These are phyloP conservation scores for Phlyctochytrium arcticum DNA, from an alignment of 192 early-diverging fungal species.

Conservation along the genomic window DNA sequence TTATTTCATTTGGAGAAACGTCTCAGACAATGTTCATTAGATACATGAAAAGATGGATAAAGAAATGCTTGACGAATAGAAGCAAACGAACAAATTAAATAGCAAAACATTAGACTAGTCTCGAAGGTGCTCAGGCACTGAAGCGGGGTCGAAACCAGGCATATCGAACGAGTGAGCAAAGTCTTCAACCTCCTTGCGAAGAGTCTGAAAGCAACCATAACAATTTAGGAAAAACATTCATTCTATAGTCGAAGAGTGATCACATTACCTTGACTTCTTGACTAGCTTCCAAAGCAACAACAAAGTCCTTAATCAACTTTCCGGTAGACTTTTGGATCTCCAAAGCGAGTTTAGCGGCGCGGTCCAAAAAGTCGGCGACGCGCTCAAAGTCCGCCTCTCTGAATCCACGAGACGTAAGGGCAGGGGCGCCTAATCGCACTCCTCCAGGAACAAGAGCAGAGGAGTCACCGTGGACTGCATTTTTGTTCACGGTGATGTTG, in stretches of 20 bases:
- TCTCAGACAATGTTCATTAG: no score
- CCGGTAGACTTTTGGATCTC: slow-evolving; percentile 82
- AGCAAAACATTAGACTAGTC: slow-evolving; percentile 11
- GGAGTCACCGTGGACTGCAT: slow-evolving; percentile 95
- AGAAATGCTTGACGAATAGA: no score
- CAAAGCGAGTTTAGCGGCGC: slow-evolving; percentile 83
- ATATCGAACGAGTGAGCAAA: slow-evolving; percentile 96
- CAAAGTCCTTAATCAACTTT: slow-evolving; percentile 98
- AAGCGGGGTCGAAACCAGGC: slow-evolving; percentile 80
- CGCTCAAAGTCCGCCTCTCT: slow-evolving; percentile 96
- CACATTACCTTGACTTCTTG: slow-evolving; percentile 65
- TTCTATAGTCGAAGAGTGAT: no score
- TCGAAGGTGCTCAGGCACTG: slow-evolving; percentile 37
- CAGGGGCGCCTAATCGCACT: slow-evolving; percentile 84
- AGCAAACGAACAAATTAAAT: neutral
- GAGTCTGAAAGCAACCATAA: slow-evolving; percentile 30
- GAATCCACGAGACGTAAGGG: slow-evolving; percentile 93
- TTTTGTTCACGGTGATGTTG: slow-evolving; percentile 99
- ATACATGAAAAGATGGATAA: no score
- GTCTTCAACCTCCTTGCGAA: slow-evolving; percentile 84
- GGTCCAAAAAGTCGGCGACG: slow-evolving; percentile 95
- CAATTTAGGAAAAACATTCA: no score
- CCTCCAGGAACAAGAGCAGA: slow-evolving; percentile 96
- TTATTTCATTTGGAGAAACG: no score
- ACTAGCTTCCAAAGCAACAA: slow-evolving; percentile 70